Evolutionary conservation across 495 filamentous ascomycete genomes (phyloP).

Genomic region (Chaetomidium leptoderma): DNA sequence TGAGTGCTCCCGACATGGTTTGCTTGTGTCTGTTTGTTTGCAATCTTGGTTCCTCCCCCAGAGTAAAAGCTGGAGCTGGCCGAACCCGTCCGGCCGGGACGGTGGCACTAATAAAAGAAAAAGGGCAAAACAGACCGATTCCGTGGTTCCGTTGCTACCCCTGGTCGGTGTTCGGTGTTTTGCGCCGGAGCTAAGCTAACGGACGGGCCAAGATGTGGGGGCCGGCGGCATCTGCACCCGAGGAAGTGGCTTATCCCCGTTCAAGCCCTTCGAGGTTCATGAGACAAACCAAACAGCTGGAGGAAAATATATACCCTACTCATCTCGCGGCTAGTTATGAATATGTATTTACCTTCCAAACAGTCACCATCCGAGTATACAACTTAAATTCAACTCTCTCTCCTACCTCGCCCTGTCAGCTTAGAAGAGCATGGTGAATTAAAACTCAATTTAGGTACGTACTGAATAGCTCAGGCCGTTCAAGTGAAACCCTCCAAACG

Average conservation of each 20-base stretch:
- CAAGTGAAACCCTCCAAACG: background rate
- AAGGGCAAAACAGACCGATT: background rate
- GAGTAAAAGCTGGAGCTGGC: background rate
- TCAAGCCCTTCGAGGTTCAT: no score
- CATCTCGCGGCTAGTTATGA: no score
- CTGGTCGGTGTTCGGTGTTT: background rate
- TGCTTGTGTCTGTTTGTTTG: background rate
- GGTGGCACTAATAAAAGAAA: background rate
- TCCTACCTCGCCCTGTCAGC: no score
- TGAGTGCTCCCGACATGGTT: slow-evolving; percentile 25
- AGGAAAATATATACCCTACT: no score
- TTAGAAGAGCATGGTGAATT: no score
- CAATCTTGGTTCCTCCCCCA: no score
- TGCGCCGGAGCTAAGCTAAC: slow-evolving; percentile 12
- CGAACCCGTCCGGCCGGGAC: slow-evolving; percentile 4
- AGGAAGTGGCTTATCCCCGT: background rate
- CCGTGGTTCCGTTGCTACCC: background rate
- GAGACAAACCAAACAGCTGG: no score
- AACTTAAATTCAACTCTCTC: no score
- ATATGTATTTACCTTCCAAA: no score
- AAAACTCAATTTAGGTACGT: no score
- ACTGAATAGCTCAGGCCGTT: no score
- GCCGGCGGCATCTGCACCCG: background rate
- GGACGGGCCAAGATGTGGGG: slow-evolving; percentile 4
- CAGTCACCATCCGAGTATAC: no score